These are phyloP conservation scores for Scedosporium apiospermum DNA, from an alignment of 2,329 filamentous ascomycete species.

Conservation along the genomic window DNA sequence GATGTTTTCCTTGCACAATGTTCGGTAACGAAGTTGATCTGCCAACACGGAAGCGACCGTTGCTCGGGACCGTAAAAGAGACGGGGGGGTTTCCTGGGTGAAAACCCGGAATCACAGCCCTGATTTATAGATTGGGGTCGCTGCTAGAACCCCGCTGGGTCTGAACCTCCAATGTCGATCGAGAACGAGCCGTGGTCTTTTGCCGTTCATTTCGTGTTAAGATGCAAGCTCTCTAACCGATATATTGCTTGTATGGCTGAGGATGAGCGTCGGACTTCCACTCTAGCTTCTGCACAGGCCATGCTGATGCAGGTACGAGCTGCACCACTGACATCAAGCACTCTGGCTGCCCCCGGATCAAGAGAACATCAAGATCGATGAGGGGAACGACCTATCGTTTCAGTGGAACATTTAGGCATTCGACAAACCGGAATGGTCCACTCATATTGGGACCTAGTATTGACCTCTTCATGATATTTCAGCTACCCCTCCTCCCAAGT, in stretches of 20 bases:
- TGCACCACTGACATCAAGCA: not conserved
- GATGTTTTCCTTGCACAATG: not conserved
- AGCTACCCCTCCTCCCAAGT: not conserved
- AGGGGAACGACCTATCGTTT: not conserved
- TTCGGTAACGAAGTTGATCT: not conserved
- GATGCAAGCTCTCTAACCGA: not conserved
- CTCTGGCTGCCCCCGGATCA: not conserved
- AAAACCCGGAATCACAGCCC: not conserved
- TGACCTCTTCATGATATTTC: not conserved
- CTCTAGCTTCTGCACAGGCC: not conserved
- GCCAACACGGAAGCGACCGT: not conserved
- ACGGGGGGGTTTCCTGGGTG: not conserved
- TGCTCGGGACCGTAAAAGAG: not conserved
- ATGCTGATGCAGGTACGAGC: not conserved
- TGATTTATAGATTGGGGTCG: not conserved
- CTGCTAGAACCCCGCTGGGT: not conserved
- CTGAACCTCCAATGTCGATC: not conserved
- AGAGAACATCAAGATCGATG: not conserved
- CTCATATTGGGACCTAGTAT: not conserved
- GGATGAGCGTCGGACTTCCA: not conserved
- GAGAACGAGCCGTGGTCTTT: not conserved
- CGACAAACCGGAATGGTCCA: not conserved
- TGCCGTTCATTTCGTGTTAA: not conserved
- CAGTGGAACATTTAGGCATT: not conserved
- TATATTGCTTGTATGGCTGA: not conserved